phyloP scores from a whole-genome alignment of 768 basidiomycete species.

The Hericium alpestre region DNA sequence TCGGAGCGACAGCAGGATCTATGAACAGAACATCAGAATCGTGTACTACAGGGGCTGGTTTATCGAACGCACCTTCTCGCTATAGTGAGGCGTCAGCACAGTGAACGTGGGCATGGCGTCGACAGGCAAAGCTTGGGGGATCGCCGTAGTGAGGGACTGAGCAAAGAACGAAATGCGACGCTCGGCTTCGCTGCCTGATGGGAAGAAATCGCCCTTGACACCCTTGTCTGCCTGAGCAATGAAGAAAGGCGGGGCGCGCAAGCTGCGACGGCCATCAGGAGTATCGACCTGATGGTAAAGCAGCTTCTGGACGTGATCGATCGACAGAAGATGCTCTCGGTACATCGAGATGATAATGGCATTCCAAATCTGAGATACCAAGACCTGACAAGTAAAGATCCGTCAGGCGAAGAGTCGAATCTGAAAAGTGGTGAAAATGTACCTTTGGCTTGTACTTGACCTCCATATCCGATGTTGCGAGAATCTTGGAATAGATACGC shows the following conservation, averaged over 20 bases:
- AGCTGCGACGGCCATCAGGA: conserved; percentile 77
- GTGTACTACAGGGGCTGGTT: background rate
- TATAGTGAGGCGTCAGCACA: conserved; percentile 95
- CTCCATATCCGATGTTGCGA: conserved; percentile 93
- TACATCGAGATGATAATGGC: conserved; percentile 99
- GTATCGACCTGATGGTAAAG: conserved; percentile 94
- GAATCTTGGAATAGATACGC: conserved; percentile 89
- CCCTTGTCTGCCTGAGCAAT: conserved; percentile 88
- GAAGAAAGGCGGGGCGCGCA: conserved; percentile 96
- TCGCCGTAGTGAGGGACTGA: conserved; percentile 89
- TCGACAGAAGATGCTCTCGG: conserved; percentile 94
- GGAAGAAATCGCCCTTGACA: conserved; percentile 85
- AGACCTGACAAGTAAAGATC: conserved; percentile 41
- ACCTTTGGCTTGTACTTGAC: conserved; percentile 99
- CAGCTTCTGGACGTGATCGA: conserved; percentile 96
- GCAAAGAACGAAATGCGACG: conserved; percentile 98
- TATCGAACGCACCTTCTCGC: conserved; percentile 65
- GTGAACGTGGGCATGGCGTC: conserved; percentile 99
- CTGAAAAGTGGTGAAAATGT: conserved; percentile 8
- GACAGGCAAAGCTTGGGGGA: conserved; percentile 88
- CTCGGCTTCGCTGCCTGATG: conserved; percentile 87
- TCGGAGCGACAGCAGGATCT: conserved; percentile 90
- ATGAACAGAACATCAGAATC: background rate
- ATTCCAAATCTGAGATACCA: conserved; percentile 99
- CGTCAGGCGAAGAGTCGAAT: background rate